phyloP scores from a whole-genome alignment of 2,329 filamentous ascomycete genomes.

The Colletotrichum sidae region DNA sequence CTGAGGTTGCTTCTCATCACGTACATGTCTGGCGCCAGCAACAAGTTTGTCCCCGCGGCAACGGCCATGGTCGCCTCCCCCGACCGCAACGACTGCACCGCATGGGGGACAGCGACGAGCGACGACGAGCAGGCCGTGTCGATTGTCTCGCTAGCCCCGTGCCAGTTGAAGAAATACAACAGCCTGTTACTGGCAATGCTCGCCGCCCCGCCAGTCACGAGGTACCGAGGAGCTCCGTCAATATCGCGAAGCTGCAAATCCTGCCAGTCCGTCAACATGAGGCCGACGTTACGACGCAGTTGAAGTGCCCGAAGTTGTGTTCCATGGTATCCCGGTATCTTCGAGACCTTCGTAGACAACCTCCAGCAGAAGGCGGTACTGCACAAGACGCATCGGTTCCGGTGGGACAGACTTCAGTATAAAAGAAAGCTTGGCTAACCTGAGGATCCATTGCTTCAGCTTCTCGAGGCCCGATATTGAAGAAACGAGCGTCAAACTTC shows the following conservation, averaged over 20 bases:
- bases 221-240: slow-evolving; percentile 42
- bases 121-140: slow-evolving; percentile 59
- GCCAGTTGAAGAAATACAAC: slow-evolving; percentile 53
- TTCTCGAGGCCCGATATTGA: slow-evolving; percentile 43
- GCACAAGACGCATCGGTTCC: background rate
- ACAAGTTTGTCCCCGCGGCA: slow-evolving; percentile 44
- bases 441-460: slow-evolving; percentile 48
- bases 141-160: slow-evolving; percentile 54
- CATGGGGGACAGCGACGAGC: slow-evolving; percentile 55
- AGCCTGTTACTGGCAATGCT: slow-evolving; percentile 52
- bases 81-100: slow-evolving; percentile 48
- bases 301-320: slow-evolving; percentile 1
- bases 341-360: slow-evolving; percentile 49
- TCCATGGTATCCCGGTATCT: slow-evolving; percentile 33
- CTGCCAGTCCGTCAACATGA: slow-evolving; percentile 43
- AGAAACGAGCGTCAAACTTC: slow-evolving; percentile 45
- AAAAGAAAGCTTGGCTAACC: slow-evolving; percentile 25
- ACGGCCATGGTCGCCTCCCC: slow-evolving; percentile 46
- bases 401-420: slow-evolving; percentile 41
- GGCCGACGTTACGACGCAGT: slow-evolving; percentile 40
- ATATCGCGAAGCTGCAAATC: slow-evolving; percentile 42
- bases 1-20: slow-evolving; percentile 34
- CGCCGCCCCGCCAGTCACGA: slow-evolving; percentile 47
- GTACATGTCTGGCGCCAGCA: slow-evolving; percentile 20
- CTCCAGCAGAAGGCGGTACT: slow-evolving; percentile 47